phyloP scores from a whole-genome alignment of 2,329 filamentous ascomycete species.

The Domatiomyces globalis region DNA sequence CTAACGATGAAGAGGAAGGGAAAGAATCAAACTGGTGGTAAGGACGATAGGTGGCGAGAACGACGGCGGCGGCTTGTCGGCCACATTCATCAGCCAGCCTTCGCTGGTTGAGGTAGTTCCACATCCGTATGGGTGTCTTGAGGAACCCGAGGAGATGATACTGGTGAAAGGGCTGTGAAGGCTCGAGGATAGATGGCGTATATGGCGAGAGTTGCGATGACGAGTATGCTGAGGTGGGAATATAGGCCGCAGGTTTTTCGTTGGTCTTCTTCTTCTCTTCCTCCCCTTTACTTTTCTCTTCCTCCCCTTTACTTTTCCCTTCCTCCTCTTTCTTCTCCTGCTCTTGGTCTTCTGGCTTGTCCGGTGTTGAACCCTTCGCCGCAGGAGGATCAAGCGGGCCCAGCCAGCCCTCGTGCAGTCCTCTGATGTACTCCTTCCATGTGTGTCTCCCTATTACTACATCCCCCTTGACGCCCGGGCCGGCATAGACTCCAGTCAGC shows the following conservation, averaged over 20 bases:
- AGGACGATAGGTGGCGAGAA: slow-evolving; percentile 41
- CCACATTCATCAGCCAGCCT: slow-evolving; percentile 77
- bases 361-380: slow-evolving; percentile 15
- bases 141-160: slow-evolving; percentile 87
- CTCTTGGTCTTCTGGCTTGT: slow-evolving; percentile 20
- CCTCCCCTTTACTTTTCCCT: slow-evolving; percentile 15
- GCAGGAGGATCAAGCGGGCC: slow-evolving; percentile 52
- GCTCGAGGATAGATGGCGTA: slow-evolving; percentile 58
- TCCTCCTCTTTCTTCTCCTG: slow-evolving; percentile 20
- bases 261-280: slow-evolving; percentile 36
- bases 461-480: slow-evolving; percentile 63
- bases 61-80: slow-evolving; percentile 71
- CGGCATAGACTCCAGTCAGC: slow-evolving; percentile 54
- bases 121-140: slow-evolving; percentile 73
- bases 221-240: slow-evolving; percentile 57
- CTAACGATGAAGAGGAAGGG: slow-evolving; percentile 1
- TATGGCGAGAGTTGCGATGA: slow-evolving; percentile 48
- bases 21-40: slow-evolving; percentile 21
- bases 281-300: slow-evolving; percentile 29
- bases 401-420: slow-evolving; percentile 90
- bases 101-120: slow-evolving; percentile 71
- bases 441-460: slow-evolving; percentile 79
- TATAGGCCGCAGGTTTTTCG: slow-evolving; percentile 56
- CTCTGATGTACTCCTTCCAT: slow-evolving; percentile 94
- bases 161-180: slow-evolving; percentile 58